Evolutionary conservation across 2,329 filamentous ascomycete genomes (phyloP).

Genomic region (Triangularia setosa): DNA sequence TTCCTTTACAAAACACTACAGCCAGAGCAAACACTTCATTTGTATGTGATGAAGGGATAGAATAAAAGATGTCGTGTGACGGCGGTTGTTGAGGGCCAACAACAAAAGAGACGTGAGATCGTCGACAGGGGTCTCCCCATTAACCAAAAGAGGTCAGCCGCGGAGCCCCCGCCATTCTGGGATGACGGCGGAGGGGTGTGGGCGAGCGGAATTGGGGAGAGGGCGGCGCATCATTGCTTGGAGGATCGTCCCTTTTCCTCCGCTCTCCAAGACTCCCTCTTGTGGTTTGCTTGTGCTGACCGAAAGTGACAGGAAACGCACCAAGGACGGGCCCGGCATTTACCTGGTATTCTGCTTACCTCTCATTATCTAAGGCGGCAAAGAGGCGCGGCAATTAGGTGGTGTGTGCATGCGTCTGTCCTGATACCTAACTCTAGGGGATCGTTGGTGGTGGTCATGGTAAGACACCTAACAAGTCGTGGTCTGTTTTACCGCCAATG

Average conservation of each 20-base stretch:
- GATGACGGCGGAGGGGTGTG: background rate
- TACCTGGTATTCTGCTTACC: background rate
- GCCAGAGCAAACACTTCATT: background rate
- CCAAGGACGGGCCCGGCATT: background rate
- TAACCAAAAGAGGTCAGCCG: background rate
- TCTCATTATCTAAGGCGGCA: background rate
- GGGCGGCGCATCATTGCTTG: background rate
- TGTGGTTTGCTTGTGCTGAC: background rate
- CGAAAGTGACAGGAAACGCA: background rate
- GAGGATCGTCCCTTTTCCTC: background rate
- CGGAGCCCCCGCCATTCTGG: background rate
- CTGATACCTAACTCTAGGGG: background rate
- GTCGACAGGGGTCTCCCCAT: background rate
- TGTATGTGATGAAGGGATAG: background rate
- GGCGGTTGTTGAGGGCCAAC: background rate
- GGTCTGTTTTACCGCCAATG: constrained; percentile 4
- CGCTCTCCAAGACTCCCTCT: background rate
- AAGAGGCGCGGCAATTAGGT: background rate
- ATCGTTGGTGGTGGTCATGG: background rate
- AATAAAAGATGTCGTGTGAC: background rate
- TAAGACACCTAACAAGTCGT: no score
- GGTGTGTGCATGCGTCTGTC: no score
- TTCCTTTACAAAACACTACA: background rate
- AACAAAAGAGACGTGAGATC: background rate
- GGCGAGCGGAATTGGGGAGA: background rate